Evolutionary conservation across 768 basidiomycete genomes (phyloP).

Genomic region (Chiua virens): DNA sequence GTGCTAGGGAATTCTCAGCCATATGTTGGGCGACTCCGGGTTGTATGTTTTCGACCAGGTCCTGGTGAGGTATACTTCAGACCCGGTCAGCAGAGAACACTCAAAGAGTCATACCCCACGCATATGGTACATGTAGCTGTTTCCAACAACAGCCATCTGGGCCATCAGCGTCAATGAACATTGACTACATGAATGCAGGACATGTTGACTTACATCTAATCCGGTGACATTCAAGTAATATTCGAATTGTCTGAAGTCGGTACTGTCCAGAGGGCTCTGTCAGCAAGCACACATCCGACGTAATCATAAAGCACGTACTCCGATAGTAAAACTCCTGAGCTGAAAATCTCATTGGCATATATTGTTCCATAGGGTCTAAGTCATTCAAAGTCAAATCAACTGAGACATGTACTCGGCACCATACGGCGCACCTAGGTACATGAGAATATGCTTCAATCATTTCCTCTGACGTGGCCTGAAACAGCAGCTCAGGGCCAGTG

Average conservation of each 20-base stretch:
- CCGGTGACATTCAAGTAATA: conserved; percentile 88
- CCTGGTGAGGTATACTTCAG: conserved; percentile 33
- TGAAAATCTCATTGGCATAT: conserved; percentile 90
- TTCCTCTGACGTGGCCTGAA: conserved; percentile 93
- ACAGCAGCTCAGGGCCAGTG: conserved; percentile 84
- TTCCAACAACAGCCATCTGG: conserved; percentile 88
- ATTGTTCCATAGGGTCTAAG: conserved; percentile 82
- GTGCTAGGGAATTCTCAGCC: conserved; percentile 82
- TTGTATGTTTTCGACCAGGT: conserved; percentile 82
- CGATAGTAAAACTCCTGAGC: conserved; percentile 84
- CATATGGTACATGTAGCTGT: conserved; percentile 94
- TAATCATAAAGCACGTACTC: conserved; percentile 54
- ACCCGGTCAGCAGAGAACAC: neutral
- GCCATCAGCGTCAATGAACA: conserved; percentile 1
- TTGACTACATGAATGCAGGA: neutral
- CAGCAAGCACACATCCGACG: conserved; percentile 3
- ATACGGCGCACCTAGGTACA: conserved; percentile 63
- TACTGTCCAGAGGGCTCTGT: conserved; percentile 46
- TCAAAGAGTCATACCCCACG: conserved; percentile 55
- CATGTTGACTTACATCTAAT: conserved; percentile 64
- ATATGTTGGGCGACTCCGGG: conserved; percentile 87
- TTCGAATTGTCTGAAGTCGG: conserved; percentile 95
- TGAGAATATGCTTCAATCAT: conserved; percentile 92
- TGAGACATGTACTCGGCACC: neutral
- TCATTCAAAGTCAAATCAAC: neutral